These are phyloP conservation scores for Daldinia concentrica DNA, from an alignment of 495 filamentous ascomycete genomes.

Conservation along the genomic window DNA sequence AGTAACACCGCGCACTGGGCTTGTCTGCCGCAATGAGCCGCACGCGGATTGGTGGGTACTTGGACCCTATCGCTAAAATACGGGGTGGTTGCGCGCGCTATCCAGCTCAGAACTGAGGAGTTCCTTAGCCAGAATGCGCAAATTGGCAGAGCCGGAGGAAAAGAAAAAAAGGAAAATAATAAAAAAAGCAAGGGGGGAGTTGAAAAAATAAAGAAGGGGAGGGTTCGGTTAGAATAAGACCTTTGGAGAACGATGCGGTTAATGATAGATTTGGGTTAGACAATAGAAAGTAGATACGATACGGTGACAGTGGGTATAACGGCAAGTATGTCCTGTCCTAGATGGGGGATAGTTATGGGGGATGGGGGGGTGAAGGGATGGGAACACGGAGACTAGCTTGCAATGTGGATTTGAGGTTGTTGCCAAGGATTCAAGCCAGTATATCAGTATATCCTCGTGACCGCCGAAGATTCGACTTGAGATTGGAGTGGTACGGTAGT, in stretches of 20 bases:
- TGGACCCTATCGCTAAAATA: conserved; percentile 36
- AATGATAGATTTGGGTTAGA: conserved; percentile 42
- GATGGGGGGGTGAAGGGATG: conserved; percentile 18
- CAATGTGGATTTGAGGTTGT: conserved; percentile 33
- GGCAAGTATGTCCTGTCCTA: conserved; percentile 31
- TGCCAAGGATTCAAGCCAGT: conserved; percentile 39
- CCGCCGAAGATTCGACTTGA: conserved; percentile 36
- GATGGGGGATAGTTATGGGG: conserved; percentile 15
- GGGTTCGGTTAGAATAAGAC: conserved; percentile 33
- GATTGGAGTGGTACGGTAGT: conserved; percentile 38
- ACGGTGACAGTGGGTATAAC: conserved; percentile 39
- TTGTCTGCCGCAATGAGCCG: conserved; percentile 41
- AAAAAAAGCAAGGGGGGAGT: neutral
- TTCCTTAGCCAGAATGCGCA: conserved; percentile 35
- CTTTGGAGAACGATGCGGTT: conserved; percentile 35
- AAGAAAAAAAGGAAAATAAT: neutral
- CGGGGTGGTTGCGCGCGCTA: conserved; percentile 33
- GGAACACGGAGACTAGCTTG: conserved; percentile 38
- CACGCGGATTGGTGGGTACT: conserved; percentile 42
- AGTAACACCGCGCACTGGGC: conserved; percentile 36
- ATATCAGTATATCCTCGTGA: conserved; percentile 41
- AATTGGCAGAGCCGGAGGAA: conserved; percentile 23
- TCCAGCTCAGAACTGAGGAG: conserved; percentile 28
- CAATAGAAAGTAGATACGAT: conserved; percentile 20
- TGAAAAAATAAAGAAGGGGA: conserved; percentile 30